Percentiles rank a stretch among this genome's conserved stretches.
phyloP scores from a whole-genome alignment of 2,329 filamentous ascomycete genomes.

The Dactylellina cionopaga region DNA sequence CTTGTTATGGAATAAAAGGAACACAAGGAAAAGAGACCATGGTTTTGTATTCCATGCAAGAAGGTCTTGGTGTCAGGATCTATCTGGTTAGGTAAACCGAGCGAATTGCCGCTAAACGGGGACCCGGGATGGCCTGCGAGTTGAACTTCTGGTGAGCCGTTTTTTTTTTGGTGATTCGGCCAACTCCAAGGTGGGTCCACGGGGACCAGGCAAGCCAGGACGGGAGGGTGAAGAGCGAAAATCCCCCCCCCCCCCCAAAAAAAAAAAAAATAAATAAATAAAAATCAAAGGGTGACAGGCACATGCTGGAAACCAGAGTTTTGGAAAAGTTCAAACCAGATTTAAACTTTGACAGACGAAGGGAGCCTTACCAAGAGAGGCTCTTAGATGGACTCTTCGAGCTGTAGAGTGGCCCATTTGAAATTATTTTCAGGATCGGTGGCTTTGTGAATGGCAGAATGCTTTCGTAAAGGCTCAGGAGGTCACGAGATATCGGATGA shows the following conservation, averaged over 20 bases:
- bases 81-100: conserved; percentile 37
- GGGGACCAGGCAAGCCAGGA: conserved; percentile 23
- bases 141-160: conserved; percentile 21
- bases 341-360: too few relatives aligned
- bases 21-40: conserved; percentile 4
- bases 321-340: too few relatives aligned
- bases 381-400: too few relatives aligned
- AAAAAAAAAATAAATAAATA: too few relatives aligned
- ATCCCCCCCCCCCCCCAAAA: too few relatives aligned
- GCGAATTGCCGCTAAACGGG: conserved; percentile 22
- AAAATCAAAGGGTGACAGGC: too few relatives aligned
- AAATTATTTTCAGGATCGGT: too few relatives aligned
- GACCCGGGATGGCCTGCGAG: conserved; percentile 16
- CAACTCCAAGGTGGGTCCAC: conserved; percentile 9
- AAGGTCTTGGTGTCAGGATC: conserved; percentile 10
- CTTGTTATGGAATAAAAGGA: conserved; percentile 13
- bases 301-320: too few relatives aligned
- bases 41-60: conserved; percentile 37
- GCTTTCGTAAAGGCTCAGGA: too few relatives aligned
- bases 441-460: too few relatives aligned
- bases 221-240: conserved; percentile 20
- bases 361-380: too few relatives aligned
- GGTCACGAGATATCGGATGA: conserved; percentile 16
- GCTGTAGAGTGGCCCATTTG: too few relatives aligned
- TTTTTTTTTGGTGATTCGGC: conserved; percentile 9